A percentile compares a stretch with the other conserved stretches of the same genome.
Evolutionary conservation across 2,329 filamentous ascomycete genomes (phyloP).

Genomic region (Fusarium nanum): DNA sequence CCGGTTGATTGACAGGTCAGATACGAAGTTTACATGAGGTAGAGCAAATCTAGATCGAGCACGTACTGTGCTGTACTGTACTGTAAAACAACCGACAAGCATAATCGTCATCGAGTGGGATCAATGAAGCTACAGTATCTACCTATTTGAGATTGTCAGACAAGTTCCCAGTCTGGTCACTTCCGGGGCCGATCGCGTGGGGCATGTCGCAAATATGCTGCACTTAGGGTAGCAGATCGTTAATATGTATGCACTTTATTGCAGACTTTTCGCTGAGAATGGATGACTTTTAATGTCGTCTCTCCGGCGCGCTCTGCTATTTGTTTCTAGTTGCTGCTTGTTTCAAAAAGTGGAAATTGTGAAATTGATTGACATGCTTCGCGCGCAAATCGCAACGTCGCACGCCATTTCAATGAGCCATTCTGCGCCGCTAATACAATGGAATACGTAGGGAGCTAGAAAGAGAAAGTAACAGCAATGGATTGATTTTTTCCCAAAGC

Average conservation of each 20-base stretch:
- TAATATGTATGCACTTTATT: conserved; percentile 32
- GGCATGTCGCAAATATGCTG: conserved; percentile 26
- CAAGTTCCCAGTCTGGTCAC: conserved; percentile 27
- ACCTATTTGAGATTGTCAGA: conserved; percentile 33
- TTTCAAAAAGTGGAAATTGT: conserved; percentile 14
- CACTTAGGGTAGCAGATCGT: conserved; percentile 13
- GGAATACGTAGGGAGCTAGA: background rate
- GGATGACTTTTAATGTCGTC: conserved; percentile 25
- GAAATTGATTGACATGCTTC: conserved; percentile 35
- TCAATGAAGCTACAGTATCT: conserved; percentile 25
- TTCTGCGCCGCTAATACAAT: background rate
- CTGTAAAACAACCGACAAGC: conserved; percentile 11
- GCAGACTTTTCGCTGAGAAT: background rate
- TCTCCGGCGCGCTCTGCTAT: background rate
- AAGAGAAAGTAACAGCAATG: conserved; percentile 1
- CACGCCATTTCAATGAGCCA: background rate
- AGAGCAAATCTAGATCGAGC: conserved; percentile 18
- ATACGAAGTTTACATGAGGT: conserved; percentile 17
- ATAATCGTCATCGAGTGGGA: conserved; percentile 29
- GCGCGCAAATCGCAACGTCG: conserved; percentile 30
- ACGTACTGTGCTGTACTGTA: background rate
- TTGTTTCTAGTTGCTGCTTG: conserved; percentile 17
- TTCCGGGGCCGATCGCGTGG: conserved; percentile 35
- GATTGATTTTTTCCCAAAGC: conserved; percentile 21
- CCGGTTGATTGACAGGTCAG: conserved; percentile 14